These are phyloP conservation scores for Russula vinacea DNA, from an alignment of 768 basidiomycete species.

Conservation along the genomic window DNA sequence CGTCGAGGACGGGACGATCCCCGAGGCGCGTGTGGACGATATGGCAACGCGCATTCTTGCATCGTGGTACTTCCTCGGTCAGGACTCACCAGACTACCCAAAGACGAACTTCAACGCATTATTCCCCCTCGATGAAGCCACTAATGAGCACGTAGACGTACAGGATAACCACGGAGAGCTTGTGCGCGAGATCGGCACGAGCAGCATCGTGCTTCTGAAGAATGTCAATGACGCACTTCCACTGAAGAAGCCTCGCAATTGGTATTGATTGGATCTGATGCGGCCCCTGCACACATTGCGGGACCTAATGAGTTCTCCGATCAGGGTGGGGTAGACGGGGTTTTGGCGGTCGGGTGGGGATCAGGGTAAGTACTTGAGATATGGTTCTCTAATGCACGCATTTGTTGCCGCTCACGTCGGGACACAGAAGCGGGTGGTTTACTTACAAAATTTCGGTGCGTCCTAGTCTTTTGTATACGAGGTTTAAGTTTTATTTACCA, in stretches of 20 bases:
- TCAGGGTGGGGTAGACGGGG: constrained; percentile 47
- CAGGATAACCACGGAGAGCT: constrained; percentile 64
- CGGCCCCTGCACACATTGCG: constrained; percentile 40
- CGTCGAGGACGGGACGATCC: constrained; percentile 70
- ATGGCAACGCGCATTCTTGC: constrained; percentile 82
- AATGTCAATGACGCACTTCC: constrained; percentile 59
- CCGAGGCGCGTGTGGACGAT: constrained; percentile 63
- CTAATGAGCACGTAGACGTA: constrained; percentile 63
- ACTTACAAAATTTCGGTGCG: constrained; percentile 74
- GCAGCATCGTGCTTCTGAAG: constrained; percentile 74
- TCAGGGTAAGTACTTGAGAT: constrained; percentile 46
- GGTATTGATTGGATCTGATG: constrained; percentile 57
- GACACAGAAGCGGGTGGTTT: constrained; percentile 59
- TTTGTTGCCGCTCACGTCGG: too few species aligned
- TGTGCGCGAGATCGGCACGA: constrained; percentile 72
- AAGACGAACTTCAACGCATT: constrained; percentile 69
- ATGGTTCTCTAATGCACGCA: too few species aligned
- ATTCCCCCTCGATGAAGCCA: constrained; percentile 46
- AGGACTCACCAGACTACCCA: constrained; percentile 63
- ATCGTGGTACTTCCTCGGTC: constrained; percentile 61
- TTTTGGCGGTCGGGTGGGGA: constrained; percentile 92
- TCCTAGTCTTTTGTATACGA: constrained; percentile 7
- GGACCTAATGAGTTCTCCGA: constrained; percentile 52
- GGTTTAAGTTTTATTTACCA: constrained; percentile 1
- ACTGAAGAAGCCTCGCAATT: constrained; percentile 57